Conservation (phyloP, 2,329 filamentous ascomycete species). For the Penicillium carneum region DNA sequence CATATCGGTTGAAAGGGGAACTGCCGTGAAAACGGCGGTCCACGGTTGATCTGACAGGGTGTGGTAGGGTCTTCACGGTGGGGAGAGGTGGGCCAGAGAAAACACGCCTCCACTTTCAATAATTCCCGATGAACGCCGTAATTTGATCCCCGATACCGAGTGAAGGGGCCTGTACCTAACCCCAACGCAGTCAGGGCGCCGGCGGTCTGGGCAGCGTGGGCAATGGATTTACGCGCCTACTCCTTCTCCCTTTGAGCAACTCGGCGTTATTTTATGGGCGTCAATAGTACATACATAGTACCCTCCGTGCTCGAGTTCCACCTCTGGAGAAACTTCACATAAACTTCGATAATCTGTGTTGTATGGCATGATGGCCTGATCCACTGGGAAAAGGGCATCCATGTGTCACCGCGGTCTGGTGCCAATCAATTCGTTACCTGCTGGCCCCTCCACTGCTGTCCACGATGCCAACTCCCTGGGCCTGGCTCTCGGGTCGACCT, state of each 20-base stretch:
- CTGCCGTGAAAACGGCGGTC: slow-evolving; percentile 18
- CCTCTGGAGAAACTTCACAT: not conserved
- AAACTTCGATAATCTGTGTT: not conserved
- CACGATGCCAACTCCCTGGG: slow-evolving; percentile 18
- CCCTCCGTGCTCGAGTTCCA: not conserved
- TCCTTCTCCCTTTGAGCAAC: not conserved
- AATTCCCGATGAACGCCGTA: slow-evolving; percentile 7
- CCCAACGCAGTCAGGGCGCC: slow-evolving; percentile 15
- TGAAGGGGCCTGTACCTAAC: not conserved
- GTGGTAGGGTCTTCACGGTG: slow-evolving; percentile 8
- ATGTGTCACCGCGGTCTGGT: slow-evolving; percentile 1
- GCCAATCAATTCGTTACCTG: not conserved
- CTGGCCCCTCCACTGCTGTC: not conserved
- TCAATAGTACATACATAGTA: not conserved
- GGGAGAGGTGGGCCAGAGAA: slow-evolving; percentile 7
- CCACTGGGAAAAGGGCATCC: slow-evolving; percentile 7
- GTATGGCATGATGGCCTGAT: not conserved
- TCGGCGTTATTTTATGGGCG: slow-evolving; percentile 6
- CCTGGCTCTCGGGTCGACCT: slow-evolving; percentile 10
- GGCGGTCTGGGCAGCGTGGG: slow-evolving; percentile 10
- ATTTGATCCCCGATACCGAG: not conserved
- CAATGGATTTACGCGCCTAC: not conserved
- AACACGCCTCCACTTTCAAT: slow-evolving; percentile 9
- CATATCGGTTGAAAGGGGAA: slow-evolving; percentile 7
- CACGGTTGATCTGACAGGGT: not conserved